Base-by-base conservation (phyloP, 2,329 filamentous ascomycete genomes). In the Ophiostoma sp. region DNA sequence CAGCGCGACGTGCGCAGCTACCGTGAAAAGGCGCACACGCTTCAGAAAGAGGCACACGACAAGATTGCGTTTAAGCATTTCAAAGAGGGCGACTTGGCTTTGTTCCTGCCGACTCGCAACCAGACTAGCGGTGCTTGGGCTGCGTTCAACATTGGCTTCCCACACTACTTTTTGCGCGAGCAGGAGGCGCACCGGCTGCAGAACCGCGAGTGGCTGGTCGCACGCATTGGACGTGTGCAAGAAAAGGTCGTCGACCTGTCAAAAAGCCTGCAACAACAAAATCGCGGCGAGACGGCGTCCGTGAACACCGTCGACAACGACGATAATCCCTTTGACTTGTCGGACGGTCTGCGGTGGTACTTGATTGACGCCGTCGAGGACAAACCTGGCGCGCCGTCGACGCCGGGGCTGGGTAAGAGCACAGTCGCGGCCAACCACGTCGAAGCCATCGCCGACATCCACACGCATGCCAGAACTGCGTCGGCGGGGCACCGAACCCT, bases 41-140 rank as follows among this genome's bases (percentile, higher is more conserved):
- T 91, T 63, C 93, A 97, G 76, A 92, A 91, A 78, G 96, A 98
- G 79, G 91, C 93, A 0, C 93, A 97, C 78, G 93, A 97, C 77
- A 98, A 98, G 85, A 98, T 99, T 79, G 95, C 96, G 1, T 98
- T 96, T 80, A 92, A 92, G 75, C 91, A 95, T 69, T 99, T 99
- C 85, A 98, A 98, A 80, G 95, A 98, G 81, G 95, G 96, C 8
- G 96, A 99, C 79, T 87, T 99, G 17, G 96, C 95, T 15, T 83
- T 99, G 1, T 99, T 99, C 84, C 84, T 99, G 55, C 96, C 96
- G 0, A 99, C 96, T 0, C 88, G 95, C 48, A 98, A 98, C 80
- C 95, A 98, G 82, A 93, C 93, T 50, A 96, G 94, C 4, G 92
- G 95, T 19, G 95, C 96, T 0, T 99, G 96, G 96, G 96, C 96